Evolutionary conservation across 768 basidiomycete genomes (phyloP).

Genomic region (Serendipita vermifera): DNA sequence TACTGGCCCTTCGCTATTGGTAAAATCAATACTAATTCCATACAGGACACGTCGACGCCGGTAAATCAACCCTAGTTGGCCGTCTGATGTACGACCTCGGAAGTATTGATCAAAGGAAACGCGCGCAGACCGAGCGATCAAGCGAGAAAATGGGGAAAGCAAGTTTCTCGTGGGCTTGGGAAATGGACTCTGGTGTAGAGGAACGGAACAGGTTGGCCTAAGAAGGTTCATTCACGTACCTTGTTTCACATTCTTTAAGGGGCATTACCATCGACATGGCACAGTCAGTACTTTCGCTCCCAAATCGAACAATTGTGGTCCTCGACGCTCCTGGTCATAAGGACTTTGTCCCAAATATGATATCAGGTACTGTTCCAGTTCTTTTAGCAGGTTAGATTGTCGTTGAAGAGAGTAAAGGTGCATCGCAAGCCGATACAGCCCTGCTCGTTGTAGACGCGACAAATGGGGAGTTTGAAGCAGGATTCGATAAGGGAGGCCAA

Average conservation of each 20-base stretch:
- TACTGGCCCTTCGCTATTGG: constrained; percentile 22
- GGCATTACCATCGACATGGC: constrained; percentile 99
- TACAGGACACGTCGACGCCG: constrained; percentile 94
- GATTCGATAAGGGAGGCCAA: constrained; percentile 88
- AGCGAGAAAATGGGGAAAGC: constrained; percentile 83
- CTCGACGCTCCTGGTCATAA: constrained; percentile 95
- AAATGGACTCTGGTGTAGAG: constrained; percentile 81
- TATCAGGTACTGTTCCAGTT: constrained; percentile 66
- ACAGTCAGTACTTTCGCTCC: constrained; percentile 59
- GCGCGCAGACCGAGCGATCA: constrained; percentile 73
- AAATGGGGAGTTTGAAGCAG: constrained; percentile 88
- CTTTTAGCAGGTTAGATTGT: no score
- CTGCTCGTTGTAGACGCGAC: constrained; percentile 85
- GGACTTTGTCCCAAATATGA: constrained; percentile 99
- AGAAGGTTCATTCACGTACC: constrained; percentile 9
- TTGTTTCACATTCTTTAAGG: no score
- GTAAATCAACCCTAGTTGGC: constrained; percentile 97
- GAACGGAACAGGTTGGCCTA: constrained; percentile 73
- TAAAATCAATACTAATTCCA: constrained; percentile 3
- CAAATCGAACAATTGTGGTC: constrained; percentile 72
- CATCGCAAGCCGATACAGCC: constrained; percentile 92
- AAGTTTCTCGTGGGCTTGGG: constrained; percentile 98
- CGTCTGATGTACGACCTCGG: constrained; percentile 87
- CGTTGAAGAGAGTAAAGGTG: no score
- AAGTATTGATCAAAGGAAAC: constrained; percentile 70